phyloP scores from a whole-genome alignment of 257 asterid species.

The Apocynum venetum region DNA sequence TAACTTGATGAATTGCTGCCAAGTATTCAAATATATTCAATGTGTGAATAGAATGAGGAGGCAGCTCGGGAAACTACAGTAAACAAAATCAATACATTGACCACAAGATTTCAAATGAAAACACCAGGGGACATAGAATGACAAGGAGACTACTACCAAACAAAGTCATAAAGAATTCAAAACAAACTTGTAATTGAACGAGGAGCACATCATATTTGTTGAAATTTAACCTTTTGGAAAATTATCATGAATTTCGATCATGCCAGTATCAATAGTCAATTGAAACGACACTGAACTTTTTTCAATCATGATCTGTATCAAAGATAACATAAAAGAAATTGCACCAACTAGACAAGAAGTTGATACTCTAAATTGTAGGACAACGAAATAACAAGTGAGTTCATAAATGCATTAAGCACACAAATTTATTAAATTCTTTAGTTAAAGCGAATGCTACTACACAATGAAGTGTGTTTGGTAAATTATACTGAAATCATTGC shows the following conservation, averaged over 20 bases:
- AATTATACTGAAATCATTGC: conserved; percentile 2
- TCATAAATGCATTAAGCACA: neutral
- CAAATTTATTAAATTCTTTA: neutral
- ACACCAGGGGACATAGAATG: neutral
- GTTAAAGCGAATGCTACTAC: neutral
- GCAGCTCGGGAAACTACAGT: neutral
- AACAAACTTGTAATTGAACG: neutral
- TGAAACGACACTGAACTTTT: neutral
- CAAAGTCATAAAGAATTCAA: neutral
- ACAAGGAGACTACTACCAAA: neutral
- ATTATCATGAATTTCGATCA: neutral
- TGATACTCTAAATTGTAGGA: neutral
- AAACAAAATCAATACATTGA: neutral
- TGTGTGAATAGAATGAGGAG: neutral
- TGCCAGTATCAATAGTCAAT: neutral
- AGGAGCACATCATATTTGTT: neutral
- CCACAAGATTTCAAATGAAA: neutral
- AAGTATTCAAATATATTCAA: neutral
- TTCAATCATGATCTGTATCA: neutral
- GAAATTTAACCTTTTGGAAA: neutral
- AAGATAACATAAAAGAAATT: neutral
- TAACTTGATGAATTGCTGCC: neutral
- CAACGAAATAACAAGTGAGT: neutral
- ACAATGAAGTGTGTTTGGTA: neutral
- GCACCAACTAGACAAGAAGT: neutral